A percentile compares a stretch with the other conserved stretches of the same genome.
Conservation (phyloP, 1,284 basidiomycete genomes). For the Ceratorhiza oryzae-sativae region DNA sequence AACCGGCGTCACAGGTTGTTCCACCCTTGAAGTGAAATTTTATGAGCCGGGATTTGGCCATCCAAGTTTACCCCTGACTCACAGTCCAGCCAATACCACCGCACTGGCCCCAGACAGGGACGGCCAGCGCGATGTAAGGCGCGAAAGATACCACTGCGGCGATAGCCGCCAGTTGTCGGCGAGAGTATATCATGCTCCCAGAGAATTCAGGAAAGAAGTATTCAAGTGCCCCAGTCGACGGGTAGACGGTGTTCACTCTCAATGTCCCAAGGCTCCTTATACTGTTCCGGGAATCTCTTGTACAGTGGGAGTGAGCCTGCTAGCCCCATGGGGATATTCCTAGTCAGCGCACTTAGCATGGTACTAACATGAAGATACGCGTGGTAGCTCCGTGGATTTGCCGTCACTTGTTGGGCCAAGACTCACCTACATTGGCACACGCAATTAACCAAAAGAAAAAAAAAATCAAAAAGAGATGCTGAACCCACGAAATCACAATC, state of each 20-base stretch:
- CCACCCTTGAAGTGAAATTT: neutral
- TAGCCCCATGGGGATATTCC: constrained; percentile 9
- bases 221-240: neutral
- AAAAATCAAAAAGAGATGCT: neutral
- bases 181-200: neutral
- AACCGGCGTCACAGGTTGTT: constrained; percentile 2
- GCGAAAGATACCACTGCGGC: neutral
- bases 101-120: constrained; percentile 22
- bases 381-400: neutral
- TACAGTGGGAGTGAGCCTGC: neutral
- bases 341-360: neutral
- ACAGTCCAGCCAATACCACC: constrained; percentile 28
- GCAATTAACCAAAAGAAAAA: neutral
- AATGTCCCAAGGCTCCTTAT: neutral
- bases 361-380: neutral
- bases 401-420: neutral
- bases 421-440: neutral
- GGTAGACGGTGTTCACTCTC: neutral
- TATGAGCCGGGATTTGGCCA: neutral
- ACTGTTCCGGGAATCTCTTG: neutral
- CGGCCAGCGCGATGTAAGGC: neutral
- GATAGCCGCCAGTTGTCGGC: constrained; percentile 11
- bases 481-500: neutral
- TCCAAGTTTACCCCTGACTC: neutral
- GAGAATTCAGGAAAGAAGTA: neutral